A percentile compares a stretch with the other conserved stretches of the same genome.
Evolutionary conservation across 768 basidiomycete genomes (phyloP).

Genomic region (Pisolithus sp.): DNA sequence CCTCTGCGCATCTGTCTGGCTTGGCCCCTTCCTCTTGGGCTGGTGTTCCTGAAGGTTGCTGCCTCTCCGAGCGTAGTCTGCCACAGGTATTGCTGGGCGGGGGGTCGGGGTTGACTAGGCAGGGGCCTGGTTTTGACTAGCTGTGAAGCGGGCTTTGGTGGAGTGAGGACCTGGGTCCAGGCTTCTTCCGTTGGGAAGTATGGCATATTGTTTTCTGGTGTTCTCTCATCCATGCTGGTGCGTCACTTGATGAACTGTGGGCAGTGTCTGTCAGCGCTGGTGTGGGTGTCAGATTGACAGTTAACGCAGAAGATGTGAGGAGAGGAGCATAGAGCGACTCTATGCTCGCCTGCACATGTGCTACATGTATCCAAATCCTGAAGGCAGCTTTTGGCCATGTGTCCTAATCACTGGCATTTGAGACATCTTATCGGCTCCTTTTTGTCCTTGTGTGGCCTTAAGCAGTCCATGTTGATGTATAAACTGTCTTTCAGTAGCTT

Average conservation of each 20-base stretch:
- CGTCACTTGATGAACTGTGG: constrained; percentile 3
- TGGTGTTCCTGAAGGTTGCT: no score
- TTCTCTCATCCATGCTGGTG: background rate
- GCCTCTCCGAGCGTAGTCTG: no score
- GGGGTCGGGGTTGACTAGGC: no score
- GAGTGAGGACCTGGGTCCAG: constrained; percentile 10
- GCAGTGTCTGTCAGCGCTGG: constrained; percentile 7
- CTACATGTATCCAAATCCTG: background rate
- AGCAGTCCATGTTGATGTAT: constrained; percentile 7
- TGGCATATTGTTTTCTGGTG: constrained; percentile 10
- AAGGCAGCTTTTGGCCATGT: constrained; percentile 1
- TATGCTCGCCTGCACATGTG: background rate
- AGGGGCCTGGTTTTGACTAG: background rate
- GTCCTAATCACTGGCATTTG: constrained; percentile 3
- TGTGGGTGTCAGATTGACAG: background rate
- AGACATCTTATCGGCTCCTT: background rate
- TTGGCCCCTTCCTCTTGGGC: no score
- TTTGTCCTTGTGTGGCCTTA: constrained; percentile 10
- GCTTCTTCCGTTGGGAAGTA: constrained; percentile 14
- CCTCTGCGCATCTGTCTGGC: no score
- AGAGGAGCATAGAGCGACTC: no score
- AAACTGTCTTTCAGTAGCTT: constrained; percentile 15
- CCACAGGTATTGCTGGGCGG: no score
- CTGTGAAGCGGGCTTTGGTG: background rate
- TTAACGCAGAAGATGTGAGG: background rate